These are phyloP conservation scores for Ambrosiella xylebori DNA, from an alignment of 2,329 filamentous ascomycete genomes.

Conservation along the genomic window DNA sequence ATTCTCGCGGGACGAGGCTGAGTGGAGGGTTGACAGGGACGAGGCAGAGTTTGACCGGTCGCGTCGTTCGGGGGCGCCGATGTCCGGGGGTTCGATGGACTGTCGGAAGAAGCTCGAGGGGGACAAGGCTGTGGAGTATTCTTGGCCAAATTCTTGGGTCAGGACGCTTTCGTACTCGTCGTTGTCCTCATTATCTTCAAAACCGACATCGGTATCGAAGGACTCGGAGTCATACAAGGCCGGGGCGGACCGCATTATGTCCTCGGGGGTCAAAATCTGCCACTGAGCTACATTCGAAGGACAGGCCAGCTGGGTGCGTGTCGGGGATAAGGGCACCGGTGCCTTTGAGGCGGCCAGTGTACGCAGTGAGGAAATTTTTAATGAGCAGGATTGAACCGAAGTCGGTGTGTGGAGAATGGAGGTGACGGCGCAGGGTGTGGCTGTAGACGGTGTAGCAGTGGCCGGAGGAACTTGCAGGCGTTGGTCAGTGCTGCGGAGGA, in stretches of 20 bases:
- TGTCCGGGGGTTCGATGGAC: neutral
- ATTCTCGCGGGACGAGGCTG: constrained; percentile 32
- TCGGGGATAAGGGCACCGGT: neutral
- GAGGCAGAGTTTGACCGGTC: neutral
- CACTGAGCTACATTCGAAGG: constrained; percentile 8
- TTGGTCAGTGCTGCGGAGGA: constrained; percentile 35
- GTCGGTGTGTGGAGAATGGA: constrained; percentile 5
- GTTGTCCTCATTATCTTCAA: neutral
- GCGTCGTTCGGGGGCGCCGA: neutral
- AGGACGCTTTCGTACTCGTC: constrained; percentile 1
- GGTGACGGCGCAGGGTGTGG: neutral
- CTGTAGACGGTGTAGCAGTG: neutral
- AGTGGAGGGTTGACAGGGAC: constrained; percentile 37
- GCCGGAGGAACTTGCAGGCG: constrained; percentile 21
- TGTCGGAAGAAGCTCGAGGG: constrained; percentile 7
- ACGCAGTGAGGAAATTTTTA: constrained; percentile 5
- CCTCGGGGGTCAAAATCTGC: constrained; percentile 7
- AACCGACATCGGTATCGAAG: constrained; percentile 1
- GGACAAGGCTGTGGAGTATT: constrained; percentile 8
- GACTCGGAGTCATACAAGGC: neutral
- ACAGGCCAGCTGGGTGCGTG: constrained; percentile 8
- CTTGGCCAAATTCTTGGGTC: constrained; percentile 5
- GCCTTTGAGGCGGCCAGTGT: constrained; percentile 3
- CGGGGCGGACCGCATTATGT: neutral
- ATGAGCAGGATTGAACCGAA: constrained; percentile 1